phyloP scores from a whole-genome alignment of 2,329 filamentous ascomycete species.

The Cordyceps pruinosa region DNA sequence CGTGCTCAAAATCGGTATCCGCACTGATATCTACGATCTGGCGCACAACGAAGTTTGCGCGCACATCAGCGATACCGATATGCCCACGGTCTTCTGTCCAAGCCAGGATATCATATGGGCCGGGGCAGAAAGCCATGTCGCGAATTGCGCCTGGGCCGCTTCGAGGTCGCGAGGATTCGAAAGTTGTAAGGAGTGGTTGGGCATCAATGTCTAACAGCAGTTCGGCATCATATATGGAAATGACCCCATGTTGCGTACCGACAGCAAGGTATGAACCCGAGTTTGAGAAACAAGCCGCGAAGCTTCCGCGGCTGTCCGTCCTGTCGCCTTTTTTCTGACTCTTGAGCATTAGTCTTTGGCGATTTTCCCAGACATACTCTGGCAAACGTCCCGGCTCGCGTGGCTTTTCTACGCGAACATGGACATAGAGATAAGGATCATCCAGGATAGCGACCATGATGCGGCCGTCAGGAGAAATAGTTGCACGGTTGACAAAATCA shows the following conservation, averaged over 20 bases:
- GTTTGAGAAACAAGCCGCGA: slow-evolving; percentile 70
- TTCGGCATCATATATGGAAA: slow-evolving; percentile 63
- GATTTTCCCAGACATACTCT: slow-evolving; percentile 44
- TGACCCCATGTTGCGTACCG: slow-evolving; percentile 73
- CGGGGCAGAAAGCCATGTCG: slow-evolving; percentile 86
- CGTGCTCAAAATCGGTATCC: slow-evolving; percentile 48
- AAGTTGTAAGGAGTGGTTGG: slow-evolving; percentile 64
- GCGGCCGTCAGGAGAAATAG: slow-evolving; percentile 84
- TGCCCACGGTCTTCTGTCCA: slow-evolving; percentile 87
- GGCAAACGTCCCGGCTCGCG: slow-evolving; percentile 22
- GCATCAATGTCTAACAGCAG: slow-evolving; percentile 36
- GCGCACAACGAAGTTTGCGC: slow-evolving; percentile 57
- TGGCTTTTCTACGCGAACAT: slow-evolving; percentile 46
- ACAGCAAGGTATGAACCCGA: slow-evolving; percentile 66
- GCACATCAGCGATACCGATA: slow-evolving; percentile 66
- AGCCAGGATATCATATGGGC: slow-evolving; percentile 81
- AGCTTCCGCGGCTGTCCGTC: slow-evolving; percentile 58
- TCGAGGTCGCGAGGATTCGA: slow-evolving; percentile 69
- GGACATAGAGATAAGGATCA: slow-evolving; percentile 79
- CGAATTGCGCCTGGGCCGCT: slow-evolving; percentile 72
- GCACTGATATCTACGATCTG: slow-evolving; percentile 62
- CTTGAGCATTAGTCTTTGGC: slow-evolving; percentile 48
- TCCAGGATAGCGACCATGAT: slow-evolving; percentile 81
- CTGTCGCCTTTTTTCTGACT: slow-evolving; percentile 49
- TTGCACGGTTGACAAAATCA: slow-evolving; percentile 85